Evolutionary conservation across 371 early-diverging fungal species (phyloP).

Genomic region (Mycotypha africana): DNA sequence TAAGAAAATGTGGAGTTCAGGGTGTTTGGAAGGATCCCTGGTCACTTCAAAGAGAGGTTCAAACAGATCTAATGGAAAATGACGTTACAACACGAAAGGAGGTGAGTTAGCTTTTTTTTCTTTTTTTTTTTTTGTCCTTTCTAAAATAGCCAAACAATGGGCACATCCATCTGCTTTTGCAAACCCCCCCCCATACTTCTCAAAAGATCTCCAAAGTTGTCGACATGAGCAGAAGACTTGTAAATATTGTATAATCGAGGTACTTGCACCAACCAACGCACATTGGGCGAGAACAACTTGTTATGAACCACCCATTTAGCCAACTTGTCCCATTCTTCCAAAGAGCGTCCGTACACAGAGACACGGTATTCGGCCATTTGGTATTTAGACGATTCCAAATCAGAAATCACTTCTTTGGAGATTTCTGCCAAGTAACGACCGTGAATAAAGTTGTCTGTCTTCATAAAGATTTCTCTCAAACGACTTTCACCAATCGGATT

Average conservation of each 20-base stretch:
- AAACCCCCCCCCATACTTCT: slow-evolving; percentile 47
- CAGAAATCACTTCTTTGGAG: slow-evolving; percentile 91
- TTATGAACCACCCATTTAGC: slow-evolving; percentile 95
- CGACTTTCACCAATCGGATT: slow-evolving; percentile 86
- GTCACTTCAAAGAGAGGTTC: slow-evolving; percentile 95
- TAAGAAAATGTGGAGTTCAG: slow-evolving; percentile 89
- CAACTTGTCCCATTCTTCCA: slow-evolving; percentile 91
- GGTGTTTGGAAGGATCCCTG: slow-evolving; percentile 74
- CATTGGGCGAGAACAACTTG: slow-evolving; percentile 87
- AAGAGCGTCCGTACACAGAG: slow-evolving; percentile 87
- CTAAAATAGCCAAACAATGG: neutral
- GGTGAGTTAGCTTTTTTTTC: neutral
- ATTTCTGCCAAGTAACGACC: slow-evolving; percentile 95
- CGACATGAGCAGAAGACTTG: slow-evolving; percentile 61
- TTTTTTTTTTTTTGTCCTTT: too few species aligned
- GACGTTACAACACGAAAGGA: too few species aligned
- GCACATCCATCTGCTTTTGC: neutral
- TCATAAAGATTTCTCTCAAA: slow-evolving; percentile 87
- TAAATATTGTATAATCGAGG: slow-evolving; percentile 95
- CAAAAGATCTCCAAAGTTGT: slow-evolving; percentile 80
- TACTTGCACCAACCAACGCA: slow-evolving; percentile 96
- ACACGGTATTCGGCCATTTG: slow-evolving; percentile 94
- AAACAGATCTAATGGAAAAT: slow-evolving; percentile 88
- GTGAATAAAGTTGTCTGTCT: slow-evolving; percentile 93
- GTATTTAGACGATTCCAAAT: slow-evolving; percentile 94